Base-by-base conservation (phyloP, 2,329 filamentous ascomycete species). In the Coleophoma cylindrospora region DNA sequence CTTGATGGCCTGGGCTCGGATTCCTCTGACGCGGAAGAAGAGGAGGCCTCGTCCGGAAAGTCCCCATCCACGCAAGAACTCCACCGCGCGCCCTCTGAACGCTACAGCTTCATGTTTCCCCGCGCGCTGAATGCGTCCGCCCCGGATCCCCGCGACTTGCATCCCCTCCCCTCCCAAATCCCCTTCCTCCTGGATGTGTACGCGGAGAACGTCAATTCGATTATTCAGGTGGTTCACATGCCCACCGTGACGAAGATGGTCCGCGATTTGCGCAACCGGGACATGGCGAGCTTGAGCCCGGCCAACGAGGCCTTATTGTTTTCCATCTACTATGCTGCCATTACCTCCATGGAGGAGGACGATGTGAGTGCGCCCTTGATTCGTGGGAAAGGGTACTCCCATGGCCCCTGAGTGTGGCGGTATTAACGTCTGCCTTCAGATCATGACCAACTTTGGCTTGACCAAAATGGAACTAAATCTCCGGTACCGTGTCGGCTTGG, bases 331-430 rank as follows among this genome's bases (percentile, higher is more conserved):
- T 82, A 80, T 54, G 72, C 76, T 0, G 73, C 77, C 0, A 64
- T 81, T 7, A 74, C 70, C 0, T 80, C 77, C 0, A 78, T 81
- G 76, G 77, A 80, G 10, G 75, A 78, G 4, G 75, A 80, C 0
- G 77, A 81, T 61, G 75, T 79, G 54, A 62, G 71, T 63, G 27
- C 27, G 2, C 27, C 27, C 9, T 27, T 10, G 9, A 21, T 43
- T 49, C 12, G 15, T 40, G n/a, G 33, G 22, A 22, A 47, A 15
- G 11, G 14, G 5, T 50, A 15, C 14, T 22, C 34, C 5, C 10
- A 44, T 14, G 4, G 11, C 36, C 36, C 33, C 27, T 27, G 34
- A 36, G 27, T 22, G 9, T 34, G 10, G 3, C 40, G 6, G 27
- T 43, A 27, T 40, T 51, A 10, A 47, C 19, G 11, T 15, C 14